Conservation (phyloP, 208 protist species). For the Acanthamoeba castellanii region DNA sequence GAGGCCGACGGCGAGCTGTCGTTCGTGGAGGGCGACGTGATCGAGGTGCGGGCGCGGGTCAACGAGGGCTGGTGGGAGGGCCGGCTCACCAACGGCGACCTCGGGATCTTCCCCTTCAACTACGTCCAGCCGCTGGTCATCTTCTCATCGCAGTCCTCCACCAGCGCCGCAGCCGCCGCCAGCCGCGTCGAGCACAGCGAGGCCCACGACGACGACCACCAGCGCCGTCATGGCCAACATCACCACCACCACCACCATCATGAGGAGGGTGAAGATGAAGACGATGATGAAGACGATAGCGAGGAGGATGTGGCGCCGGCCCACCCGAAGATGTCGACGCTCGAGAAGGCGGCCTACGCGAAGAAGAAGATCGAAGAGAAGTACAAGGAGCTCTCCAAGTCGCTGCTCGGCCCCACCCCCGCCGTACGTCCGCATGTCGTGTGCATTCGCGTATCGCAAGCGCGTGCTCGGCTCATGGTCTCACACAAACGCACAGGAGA, state of each 20-base stretch:
- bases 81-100: neutral
- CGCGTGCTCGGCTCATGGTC: too few relatives aligned
- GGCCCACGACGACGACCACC: neutral
- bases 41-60: neutral
- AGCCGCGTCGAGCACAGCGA: too few relatives aligned
- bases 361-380: slow-evolving; percentile 1
- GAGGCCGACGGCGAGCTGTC: neutral
- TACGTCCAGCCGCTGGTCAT: neutral
- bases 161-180: too few relatives aligned
- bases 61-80: slow-evolving; percentile 44
- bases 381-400: neutral
- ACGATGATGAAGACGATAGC: too few relatives aligned
- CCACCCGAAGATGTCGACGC: neutral
- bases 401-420: too few relatives aligned
- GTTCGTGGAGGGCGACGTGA: slow-evolving; percentile 6
- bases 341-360: neutral
- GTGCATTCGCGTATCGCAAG: too few relatives aligned
- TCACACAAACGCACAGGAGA: too few relatives aligned
- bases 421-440: too few relatives aligned
- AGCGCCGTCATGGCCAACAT: neutral
- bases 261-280: too few relatives aligned
- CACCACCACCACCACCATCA: too few relatives aligned
- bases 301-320: neutral
- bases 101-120: slow-evolving; percentile 2
- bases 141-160: neutral